Percentiles rank a stretch among this genome's conserved stretches.
phyloP scores from a whole-genome alignment of 495 filamentous ascomycete species.

The Sporormia fimetaria region DNA sequence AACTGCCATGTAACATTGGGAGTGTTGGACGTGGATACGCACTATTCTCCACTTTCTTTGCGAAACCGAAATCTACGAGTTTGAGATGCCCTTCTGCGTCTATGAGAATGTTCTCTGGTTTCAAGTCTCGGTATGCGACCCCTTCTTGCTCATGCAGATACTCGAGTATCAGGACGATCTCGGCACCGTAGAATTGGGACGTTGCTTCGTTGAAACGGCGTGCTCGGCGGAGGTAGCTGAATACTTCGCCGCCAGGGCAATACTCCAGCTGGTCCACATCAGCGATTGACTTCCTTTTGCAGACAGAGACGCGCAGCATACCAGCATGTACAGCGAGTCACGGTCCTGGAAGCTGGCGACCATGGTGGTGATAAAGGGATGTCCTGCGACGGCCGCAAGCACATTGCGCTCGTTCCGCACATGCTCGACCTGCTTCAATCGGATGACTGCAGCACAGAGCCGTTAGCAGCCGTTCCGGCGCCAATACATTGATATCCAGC shows the following conservation, averaged over 20 bases:
- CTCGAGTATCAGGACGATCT: conserved; percentile 86
- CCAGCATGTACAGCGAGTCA: conserved; percentile 84
- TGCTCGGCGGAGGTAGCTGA: conserved; percentile 78
- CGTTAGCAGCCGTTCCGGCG: conserved; percentile 12
- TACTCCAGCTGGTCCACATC: conserved; percentile 55
- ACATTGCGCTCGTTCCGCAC: conserved; percentile 87
- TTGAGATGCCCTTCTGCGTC: conserved; percentile 90
- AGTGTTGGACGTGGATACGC: conserved; percentile 19
- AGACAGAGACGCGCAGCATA: conserved; percentile 33
- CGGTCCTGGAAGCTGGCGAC: conserved; percentile 81
- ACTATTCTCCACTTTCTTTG: conserved; percentile 63
- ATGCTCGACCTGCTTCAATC: conserved; percentile 94
- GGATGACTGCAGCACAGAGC: conserved; percentile 57
- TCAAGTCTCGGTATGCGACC: conserved; percentile 88
- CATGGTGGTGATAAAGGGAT: conserved; percentile 92
- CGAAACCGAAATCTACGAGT: conserved; percentile 97
- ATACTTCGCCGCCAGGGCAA: conserved; percentile 90
- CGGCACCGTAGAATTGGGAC: conserved; percentile 86
- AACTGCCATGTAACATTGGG: neutral
- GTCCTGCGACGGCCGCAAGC: conserved; percentile 74
- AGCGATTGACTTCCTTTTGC: conserved; percentile 2
- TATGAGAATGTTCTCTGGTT: conserved; percentile 90
- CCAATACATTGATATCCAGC: conserved; percentile 9
- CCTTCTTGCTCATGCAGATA: conserved; percentile 80
- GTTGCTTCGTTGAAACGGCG: conserved; percentile 77